Conservation (phyloP, 2,329 filamentous ascomycete species). For the Penicillium expansum region DNA sequence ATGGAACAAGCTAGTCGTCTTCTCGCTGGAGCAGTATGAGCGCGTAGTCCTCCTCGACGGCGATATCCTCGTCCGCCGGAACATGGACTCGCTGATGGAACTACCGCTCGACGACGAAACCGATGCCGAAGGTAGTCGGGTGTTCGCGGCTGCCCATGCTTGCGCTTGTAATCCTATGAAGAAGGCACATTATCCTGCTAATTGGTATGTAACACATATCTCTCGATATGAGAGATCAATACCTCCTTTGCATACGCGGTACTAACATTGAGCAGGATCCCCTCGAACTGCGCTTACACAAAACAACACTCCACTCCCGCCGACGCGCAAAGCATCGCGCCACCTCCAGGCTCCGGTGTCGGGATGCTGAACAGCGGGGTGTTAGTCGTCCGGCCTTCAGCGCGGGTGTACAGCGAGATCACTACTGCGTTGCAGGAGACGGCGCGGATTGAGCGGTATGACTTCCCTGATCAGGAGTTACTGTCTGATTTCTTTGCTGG, state of each 20-base stretch:
- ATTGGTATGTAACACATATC: conserved; percentile 53
- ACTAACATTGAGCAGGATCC: conserved; percentile 30
- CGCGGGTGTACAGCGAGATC: conserved; percentile 49
- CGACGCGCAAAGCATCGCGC: conserved; percentile 34
- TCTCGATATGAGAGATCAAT: too few relatives aligned
- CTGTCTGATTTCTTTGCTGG: conserved; percentile 54
- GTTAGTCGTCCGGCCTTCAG: conserved; percentile 54
- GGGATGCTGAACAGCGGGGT: conserved; percentile 57
- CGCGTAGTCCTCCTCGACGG: conserved; percentile 76
- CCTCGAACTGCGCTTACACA: conserved; percentile 10
- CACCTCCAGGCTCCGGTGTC: conserved; percentile 48
- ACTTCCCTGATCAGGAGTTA: conserved; percentile 57
- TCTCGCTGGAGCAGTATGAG: conserved; percentile 68
- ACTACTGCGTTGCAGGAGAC: conserved; percentile 43
- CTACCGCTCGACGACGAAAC: conserved; percentile 57
- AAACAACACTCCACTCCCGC: conserved; percentile 1
- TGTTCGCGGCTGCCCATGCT: conserved; percentile 76
- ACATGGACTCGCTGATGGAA: conserved; percentile 86
- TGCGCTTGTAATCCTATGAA: conserved; percentile 80
- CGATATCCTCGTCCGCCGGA: conserved; percentile 73
- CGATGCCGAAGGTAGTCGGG: conserved; percentile 41
- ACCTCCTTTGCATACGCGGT: too few relatives aligned
- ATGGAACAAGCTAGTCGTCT: conserved; percentile 77
- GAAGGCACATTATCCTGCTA: conserved; percentile 69
- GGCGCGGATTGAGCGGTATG: conserved; percentile 46